Percentiles rank a stretch among this genome's conserved stretches.
Conservation (phyloP, 345 rosid genomes). For the Mercurialis annua region DNA sequence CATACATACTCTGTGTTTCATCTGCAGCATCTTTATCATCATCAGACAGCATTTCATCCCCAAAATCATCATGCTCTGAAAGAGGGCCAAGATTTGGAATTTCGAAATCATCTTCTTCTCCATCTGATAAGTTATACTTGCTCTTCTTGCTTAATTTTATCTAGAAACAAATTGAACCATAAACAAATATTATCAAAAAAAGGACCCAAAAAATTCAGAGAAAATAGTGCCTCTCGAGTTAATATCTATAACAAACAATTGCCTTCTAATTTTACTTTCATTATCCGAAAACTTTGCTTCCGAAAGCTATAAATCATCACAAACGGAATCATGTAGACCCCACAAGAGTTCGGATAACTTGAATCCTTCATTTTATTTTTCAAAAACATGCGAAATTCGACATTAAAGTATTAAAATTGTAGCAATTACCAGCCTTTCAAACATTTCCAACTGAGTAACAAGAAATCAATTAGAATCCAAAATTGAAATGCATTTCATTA, state of each 20-base stretch:
- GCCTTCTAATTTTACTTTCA: too few species aligned
- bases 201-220: not conserved
- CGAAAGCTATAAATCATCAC: too few species aligned
- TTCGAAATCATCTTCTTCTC: constrained; percentile 69
- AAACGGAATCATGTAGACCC: too few species aligned
- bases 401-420: too few species aligned
- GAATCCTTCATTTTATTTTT: too few species aligned
- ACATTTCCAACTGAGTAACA: too few species aligned
- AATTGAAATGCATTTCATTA: too few species aligned
- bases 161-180: constrained; percentile 24
- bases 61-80: constrained; percentile 69
- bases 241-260: not conserved
- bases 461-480: too few species aligned
- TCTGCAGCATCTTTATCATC: constrained; percentile 37
- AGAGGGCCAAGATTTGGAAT: constrained; percentile 40
- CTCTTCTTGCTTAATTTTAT: constrained; percentile 61
- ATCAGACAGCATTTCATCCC: constrained; percentile 56
- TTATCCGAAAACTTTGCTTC: too few species aligned
- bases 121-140: constrained; percentile 80
- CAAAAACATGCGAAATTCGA: too few species aligned
- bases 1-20: constrained; percentile 36
- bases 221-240: not conserved
- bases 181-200: constrained; percentile 1
- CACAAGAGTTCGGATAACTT: too few species aligned
- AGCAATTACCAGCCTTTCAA: too few species aligned